A percentile compares a stretch with the other conserved stretches of the same genome.
Conservation (phyloP, 768 basidiomycete species). For the Boletus rubroflammeus region DNA sequence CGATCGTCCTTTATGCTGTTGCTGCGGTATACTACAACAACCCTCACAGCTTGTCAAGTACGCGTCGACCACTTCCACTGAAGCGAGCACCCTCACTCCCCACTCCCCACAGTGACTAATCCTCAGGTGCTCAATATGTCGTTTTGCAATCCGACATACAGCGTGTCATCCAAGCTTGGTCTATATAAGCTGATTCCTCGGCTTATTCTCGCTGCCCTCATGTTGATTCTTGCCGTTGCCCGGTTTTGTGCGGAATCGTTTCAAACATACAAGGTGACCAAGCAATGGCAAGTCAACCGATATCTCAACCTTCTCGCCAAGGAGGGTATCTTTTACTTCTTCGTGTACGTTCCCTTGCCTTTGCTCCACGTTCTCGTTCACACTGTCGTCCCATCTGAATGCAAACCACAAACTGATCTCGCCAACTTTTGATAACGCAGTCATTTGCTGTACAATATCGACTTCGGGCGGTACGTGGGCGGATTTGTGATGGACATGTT, state of each 20-base stretch:
- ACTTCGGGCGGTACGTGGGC: background rate
- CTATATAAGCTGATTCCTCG: slow-evolving; percentile 16
- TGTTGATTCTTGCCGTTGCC: slow-evolving; percentile 5
- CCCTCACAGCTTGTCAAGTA: slow-evolving; percentile 10
- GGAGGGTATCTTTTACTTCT: slow-evolving; percentile 18
- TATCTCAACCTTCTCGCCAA: slow-evolving; percentile 13
- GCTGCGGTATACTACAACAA: background rate
- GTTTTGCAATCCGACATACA: slow-evolving; percentile 6
- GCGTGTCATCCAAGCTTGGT: background rate
- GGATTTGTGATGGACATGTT: background rate
- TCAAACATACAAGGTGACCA: slow-evolving; percentile 9
- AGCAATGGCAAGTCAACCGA: slow-evolving; percentile 9
- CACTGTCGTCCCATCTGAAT: too few relatives aligned
- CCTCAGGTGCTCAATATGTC: slow-evolving; percentile 14
- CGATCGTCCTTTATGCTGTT: background rate
- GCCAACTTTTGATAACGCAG: background rate
- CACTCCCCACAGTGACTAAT: slow-evolving; percentile 2
- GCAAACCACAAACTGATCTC: background rate
- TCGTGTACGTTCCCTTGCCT: slow-evolving; percentile 10
- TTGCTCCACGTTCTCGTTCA: background rate
- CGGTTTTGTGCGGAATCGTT: slow-evolving; percentile 5
- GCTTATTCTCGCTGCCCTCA: slow-evolving; percentile 8
- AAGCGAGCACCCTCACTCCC: background rate
- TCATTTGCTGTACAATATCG: slow-evolving; percentile 10
- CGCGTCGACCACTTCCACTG: background rate